Evolutionary conservation across 1,139 yeast genomes (phyloP).

Genomic region (Sugiyamaella xylanicola): DNA sequence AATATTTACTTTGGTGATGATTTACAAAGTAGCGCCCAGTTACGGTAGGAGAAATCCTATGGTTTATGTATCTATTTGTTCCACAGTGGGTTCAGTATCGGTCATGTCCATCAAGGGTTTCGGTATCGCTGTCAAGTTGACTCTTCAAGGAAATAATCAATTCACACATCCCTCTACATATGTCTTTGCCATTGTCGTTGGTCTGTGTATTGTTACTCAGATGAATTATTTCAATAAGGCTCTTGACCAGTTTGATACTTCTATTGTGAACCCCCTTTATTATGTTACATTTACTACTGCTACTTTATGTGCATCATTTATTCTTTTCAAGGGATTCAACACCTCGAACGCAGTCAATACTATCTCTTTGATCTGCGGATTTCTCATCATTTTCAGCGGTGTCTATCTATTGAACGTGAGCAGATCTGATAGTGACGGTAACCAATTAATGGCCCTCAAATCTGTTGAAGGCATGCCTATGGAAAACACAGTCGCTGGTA

Average conservation of each 20-base stretch:
- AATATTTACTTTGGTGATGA: slow-evolving; percentile 72
- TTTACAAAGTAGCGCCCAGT: slow-evolving; percentile 77
- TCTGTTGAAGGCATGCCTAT: slow-evolving; percentile 75
- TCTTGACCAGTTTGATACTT: slow-evolving; percentile 87
- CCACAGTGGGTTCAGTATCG: slow-evolving; percentile 86
- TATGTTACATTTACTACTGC: slow-evolving; percentile 92
- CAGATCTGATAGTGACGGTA: slow-evolving; percentile 62
- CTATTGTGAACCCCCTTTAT: slow-evolving; percentile 87
- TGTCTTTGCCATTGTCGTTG: slow-evolving; percentile 76
- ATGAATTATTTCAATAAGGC: slow-evolving; percentile 96
- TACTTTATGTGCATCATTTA: slow-evolving; percentile 82
- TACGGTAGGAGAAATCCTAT: slow-evolving; percentile 84
- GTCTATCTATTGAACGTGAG: slow-evolving; percentile 81
- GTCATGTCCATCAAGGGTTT: slow-evolving; percentile 93
- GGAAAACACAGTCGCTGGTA: slow-evolving; percentile 83
- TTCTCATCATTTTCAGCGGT: slow-evolving; percentile 83
- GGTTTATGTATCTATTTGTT: slow-evolving; percentile 87
- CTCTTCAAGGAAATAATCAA: slow-evolving; percentile 87
- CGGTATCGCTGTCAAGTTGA: slow-evolving; percentile 87
- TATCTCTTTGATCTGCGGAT: slow-evolving; percentile 83
- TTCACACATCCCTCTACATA: slow-evolving; percentile 84
- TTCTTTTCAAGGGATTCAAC: slow-evolving; percentile 84
- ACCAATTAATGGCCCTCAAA: slow-evolving; percentile 51
- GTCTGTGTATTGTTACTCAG: slow-evolving; percentile 80
- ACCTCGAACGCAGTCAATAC: slow-evolving; percentile 79